phyloP scores from a whole-genome alignment of 148 eudicot species.

The Talinum fruticosum region DNA sequence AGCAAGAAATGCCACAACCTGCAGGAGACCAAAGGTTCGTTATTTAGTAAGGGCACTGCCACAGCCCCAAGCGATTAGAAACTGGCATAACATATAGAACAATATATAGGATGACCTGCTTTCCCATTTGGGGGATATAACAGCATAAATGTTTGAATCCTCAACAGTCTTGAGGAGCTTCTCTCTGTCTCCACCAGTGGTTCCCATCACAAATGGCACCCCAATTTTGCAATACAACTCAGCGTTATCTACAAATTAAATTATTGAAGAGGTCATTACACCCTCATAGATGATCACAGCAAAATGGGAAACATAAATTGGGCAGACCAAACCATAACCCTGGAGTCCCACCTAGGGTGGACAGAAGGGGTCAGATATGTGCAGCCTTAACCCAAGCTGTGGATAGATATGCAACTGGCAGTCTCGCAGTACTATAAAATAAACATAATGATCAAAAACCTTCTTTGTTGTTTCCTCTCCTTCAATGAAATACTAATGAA shows the following conservation, averaged over 20 bases:
- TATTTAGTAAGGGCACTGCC: constrained; percentile 2
- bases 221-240: constrained; percentile 8
- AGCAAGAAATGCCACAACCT: constrained; percentile 97
- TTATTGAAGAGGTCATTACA: background rate
- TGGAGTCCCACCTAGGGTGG: background rate
- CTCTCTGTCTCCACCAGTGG: constrained; percentile 96
- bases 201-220: constrained; percentile 95
- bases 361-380: no score
- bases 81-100: constrained; percentile 1
- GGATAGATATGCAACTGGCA: background rate
- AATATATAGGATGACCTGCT: constrained; percentile 52
- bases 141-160: constrained; percentile 73
- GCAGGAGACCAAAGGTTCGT: constrained; percentile 12
- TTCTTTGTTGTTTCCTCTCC: background rate
- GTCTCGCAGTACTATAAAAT: background rate
- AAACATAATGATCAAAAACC: background rate
- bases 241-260: background rate
- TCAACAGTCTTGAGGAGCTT: constrained; percentile 65
- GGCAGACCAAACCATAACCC: background rate
- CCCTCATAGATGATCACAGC: background rate
- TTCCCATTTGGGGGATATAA: constrained; percentile 95
- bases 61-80: background rate
- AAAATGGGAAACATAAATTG: background rate
- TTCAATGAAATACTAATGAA: background rate
- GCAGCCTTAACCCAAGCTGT: no score